Evolutionary conservation across 2,329 filamentous ascomycete species (phyloP).

Genomic region (Dryadomyces quercivorus): DNA sequence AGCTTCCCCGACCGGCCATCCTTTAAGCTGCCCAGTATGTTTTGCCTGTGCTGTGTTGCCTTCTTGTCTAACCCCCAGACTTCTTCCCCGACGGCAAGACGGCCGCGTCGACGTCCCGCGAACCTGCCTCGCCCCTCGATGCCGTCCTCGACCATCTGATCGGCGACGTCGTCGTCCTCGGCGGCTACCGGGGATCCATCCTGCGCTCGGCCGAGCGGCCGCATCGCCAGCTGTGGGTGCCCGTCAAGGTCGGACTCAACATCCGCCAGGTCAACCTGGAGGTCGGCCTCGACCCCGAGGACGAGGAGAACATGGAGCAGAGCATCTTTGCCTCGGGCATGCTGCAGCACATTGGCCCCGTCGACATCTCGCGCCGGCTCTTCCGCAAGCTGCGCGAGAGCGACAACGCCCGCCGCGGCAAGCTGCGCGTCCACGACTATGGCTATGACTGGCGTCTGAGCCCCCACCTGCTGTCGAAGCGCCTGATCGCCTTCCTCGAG

Average conservation of each 20-base stretch:
- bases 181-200: conserved; percentile 85
- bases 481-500: conserved; percentile 62
- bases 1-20: conserved; percentile 70
- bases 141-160: conserved; percentile 53
- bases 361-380: conserved; percentile 76
- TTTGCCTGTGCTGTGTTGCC: neutral
- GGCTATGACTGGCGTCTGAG: conserved; percentile 93
- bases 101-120: neutral
- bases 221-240: conserved; percentile 85
- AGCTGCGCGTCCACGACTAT: conserved; percentile 73
- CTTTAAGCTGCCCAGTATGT: conserved; percentile 48
- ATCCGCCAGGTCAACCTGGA: conserved; percentile 85
- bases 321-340: conserved; percentile 78
- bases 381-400: conserved; percentile 66
- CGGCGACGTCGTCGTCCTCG: conserved; percentile 79
- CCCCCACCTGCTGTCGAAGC: conserved; percentile 60
- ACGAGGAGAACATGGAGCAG: conserved; percentile 73
- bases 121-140: conserved; percentile 21
- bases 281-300: conserved; percentile 67
- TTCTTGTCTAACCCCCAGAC: conserved; percentile 1
- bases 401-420: conserved; percentile 59
- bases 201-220: conserved; percentile 70
- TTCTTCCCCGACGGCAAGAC: conserved; percentile 16
- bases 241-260: conserved; percentile 84
- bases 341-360: conserved; percentile 81